These are phyloP conservation scores for Biscutella laevigata DNA, from an alignment of 441 rosid species.

Conservation along the genomic window DNA sequence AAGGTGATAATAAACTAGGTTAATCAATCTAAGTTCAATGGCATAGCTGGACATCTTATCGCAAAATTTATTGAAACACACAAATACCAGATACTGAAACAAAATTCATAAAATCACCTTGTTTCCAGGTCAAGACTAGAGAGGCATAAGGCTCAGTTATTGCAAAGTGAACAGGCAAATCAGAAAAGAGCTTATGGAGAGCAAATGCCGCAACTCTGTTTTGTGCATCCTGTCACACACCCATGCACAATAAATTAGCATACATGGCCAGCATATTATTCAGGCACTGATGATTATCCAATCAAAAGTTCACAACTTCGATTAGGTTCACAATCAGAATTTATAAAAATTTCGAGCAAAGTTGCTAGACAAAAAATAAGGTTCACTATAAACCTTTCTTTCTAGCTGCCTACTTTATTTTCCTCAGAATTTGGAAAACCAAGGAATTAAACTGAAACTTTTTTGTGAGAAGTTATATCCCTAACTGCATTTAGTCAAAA, in stretches of 20 bases:
- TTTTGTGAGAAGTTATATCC: background rate
- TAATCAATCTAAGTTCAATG: background rate
- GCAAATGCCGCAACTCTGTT: constrained; percentile 80
- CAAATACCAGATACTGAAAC: constrained; percentile 5
- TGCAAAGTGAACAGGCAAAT: constrained; percentile 63
- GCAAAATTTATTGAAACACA: background rate
- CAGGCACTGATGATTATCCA: background rate
- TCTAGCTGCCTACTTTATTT: constrained; percentile 3
- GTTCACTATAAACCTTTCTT: constrained; percentile 8
- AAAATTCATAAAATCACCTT: constrained; percentile 40
- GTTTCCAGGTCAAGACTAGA: constrained; percentile 60
- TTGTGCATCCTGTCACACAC: constrained; percentile 70
- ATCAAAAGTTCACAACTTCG: background rate
- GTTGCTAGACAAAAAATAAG: background rate
- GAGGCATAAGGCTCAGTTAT: constrained; percentile 73
- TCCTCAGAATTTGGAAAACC: background rate
- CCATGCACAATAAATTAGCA: constrained; percentile 9
- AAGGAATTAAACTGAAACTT: background rate
- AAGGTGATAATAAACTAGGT: background rate
- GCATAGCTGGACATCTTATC: background rate
- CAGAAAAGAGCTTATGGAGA: constrained; percentile 67
- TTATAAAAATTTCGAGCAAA: constrained; percentile 6
- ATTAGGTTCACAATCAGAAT: constrained; percentile 9
- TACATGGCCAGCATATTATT: background rate
- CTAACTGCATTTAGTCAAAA: background rate